Percentiles rank a stretch among this genome's conserved stretches.
phyloP scores from a whole-genome alignment of 306 rosid species.

The Dryas octopetala region DNA sequence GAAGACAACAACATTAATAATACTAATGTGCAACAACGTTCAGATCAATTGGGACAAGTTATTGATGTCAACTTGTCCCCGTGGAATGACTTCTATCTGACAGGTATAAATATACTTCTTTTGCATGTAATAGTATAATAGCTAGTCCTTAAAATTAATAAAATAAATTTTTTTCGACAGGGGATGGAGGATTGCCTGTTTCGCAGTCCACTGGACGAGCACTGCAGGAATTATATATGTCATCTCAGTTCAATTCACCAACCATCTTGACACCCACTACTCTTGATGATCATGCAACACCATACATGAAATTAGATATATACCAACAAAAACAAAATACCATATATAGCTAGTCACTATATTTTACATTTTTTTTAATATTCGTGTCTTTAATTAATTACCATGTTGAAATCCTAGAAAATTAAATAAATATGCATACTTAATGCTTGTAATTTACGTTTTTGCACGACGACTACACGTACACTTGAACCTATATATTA shows the following conservation, averaged over 20 bases:
- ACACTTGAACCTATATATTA: too few relatives aligned
- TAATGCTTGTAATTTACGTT: too few relatives aligned
- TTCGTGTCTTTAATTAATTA: too few relatives aligned
- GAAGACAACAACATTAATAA: constrained; percentile 10
- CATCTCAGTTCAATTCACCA: background rate
- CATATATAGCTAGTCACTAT: too few relatives aligned
- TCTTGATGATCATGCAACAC: background rate
- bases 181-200: too few relatives aligned
- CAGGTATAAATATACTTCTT: constrained; percentile 21
- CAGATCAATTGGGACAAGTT: constrained; percentile 34
- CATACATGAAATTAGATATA: background rate
- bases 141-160: too few relatives aligned
- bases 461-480: too few relatives aligned
- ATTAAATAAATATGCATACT: too few relatives aligned
- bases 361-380: too few relatives aligned
- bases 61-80: constrained; percentile 27
- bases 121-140: background rate
- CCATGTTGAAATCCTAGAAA: too few relatives aligned
- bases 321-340: background rate
- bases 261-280: background rate
- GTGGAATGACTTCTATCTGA: constrained; percentile 39
- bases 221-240: background rate
- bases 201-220: too few relatives aligned
- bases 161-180: too few relatives aligned
- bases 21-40: background rate